Evolutionary conservation across 148 eudicot species (phyloP).

Genomic region (Chenopodium formosanum): DNA sequence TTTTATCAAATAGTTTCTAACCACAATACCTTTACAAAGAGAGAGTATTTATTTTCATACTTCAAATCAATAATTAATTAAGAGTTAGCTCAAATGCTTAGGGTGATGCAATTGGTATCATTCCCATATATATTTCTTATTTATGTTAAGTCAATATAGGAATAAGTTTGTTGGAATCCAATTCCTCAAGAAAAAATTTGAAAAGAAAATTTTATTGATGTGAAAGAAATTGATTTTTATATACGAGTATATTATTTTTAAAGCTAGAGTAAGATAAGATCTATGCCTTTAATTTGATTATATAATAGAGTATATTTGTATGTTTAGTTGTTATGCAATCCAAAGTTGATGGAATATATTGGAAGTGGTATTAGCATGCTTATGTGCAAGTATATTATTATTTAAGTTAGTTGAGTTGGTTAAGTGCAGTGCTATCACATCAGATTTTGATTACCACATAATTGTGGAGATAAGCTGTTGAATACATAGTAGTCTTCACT

Average conservation of each 20-base stretch:
- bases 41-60: too few species aligned
- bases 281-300: background rate
- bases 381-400: background rate
- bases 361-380: background rate
- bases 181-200: background rate
- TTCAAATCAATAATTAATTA: too few species aligned
- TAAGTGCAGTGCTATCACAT: background rate
- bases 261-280: background rate
- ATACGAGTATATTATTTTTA: background rate
- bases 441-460: background rate
- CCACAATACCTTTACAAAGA: too few species aligned
- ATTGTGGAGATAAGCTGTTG: background rate
- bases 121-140: too few species aligned
- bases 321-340: background rate
- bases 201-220: background rate
- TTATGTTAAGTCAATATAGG: too few species aligned
- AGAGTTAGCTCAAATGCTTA: too few species aligned
- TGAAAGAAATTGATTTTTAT: background rate
- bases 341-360: background rate
- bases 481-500: too few species aligned
- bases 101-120: too few species aligned
- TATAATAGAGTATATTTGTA: too few species aligned
- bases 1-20: too few species aligned
- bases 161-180: background rate
- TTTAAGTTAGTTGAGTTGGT: background rate